A percentile compares a stretch with the other conserved stretches of the same genome.
These are phyloP conservation scores for Moniliophthora roreri DNA, from an alignment of 1,284 basidiomycete species.

Conservation along the genomic window DNA sequence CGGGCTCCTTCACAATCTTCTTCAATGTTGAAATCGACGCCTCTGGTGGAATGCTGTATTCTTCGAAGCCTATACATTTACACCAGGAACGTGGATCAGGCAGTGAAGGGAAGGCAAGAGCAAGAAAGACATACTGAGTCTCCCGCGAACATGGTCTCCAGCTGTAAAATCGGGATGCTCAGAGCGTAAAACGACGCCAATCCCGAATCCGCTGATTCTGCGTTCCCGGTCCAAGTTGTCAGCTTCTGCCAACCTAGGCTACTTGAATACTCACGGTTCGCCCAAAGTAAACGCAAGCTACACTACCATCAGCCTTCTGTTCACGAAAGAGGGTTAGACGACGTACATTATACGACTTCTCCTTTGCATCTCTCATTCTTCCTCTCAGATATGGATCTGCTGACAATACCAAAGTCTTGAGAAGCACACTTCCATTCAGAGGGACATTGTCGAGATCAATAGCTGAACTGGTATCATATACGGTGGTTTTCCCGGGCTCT, in stretches of 20 bases:
- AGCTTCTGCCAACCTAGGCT: too few species aligned
- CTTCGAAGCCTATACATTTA: slow-evolving; percentile 6
- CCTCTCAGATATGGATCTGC: slow-evolving; percentile 52
- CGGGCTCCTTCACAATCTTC: slow-evolving; percentile 33
- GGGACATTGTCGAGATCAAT: slow-evolving; percentile 39
- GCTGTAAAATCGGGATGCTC: slow-evolving; percentile 35
- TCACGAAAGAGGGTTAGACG: not conserved
- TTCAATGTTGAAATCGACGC: slow-evolving; percentile 3
- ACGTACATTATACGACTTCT: slow-evolving; percentile 27
- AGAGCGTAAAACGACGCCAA: slow-evolving; percentile 43
- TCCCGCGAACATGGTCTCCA: slow-evolving; percentile 45
- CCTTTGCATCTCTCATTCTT: slow-evolving; percentile 31
- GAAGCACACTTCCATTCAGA: slow-evolving; percentile 37
- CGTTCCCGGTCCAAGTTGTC: too few species aligned
- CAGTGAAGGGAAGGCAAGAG: not conserved
- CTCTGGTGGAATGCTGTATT: slow-evolving; percentile 9
- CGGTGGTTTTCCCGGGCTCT: slow-evolving; percentile 27
- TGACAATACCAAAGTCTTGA: slow-evolving; percentile 36
- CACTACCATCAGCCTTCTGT: not conserved
- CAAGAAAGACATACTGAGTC: not conserved
- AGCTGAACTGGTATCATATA: slow-evolving; percentile 28
- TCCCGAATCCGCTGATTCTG: slow-evolving; percentile 34
- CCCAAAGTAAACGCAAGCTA: slow-evolving; percentile 33
- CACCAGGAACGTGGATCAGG: too few species aligned
- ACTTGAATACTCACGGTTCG: slow-evolving; percentile 43